Evolutionary conservation across 441 rosid genomes (phyloP).

Genomic region (Populus tomentosa): DNA sequence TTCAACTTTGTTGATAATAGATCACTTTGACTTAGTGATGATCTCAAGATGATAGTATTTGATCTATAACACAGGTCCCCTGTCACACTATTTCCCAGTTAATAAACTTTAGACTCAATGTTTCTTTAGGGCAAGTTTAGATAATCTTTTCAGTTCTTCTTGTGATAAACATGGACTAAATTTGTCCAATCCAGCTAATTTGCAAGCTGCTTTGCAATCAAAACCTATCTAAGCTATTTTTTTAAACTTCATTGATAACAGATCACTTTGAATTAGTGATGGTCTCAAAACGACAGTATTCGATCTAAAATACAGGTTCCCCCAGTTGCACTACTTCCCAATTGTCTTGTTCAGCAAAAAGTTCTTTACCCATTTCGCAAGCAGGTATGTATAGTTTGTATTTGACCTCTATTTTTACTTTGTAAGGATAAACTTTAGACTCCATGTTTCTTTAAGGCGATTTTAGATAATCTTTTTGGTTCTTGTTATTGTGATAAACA

Average conservation of each 20-base stretch:
- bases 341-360: slow-evolving; percentile 68
- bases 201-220: neutral
- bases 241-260: neutral
- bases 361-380: slow-evolving; percentile 79
- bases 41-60: neutral
- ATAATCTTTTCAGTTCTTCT: no score
- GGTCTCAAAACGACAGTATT: neutral
- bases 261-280: neutral
- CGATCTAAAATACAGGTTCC: neutral
- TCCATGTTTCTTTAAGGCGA: neutral
- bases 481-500: neutral
- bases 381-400: slow-evolving; percentile 45
- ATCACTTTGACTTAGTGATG: neutral
- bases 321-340: slow-evolving; percentile 75
- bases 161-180: no score
- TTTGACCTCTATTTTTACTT: slow-evolving; percentile 1
- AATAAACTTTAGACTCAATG: no score
- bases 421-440: neutral
- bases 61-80: slow-evolving; percentile 22
- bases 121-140: no score
- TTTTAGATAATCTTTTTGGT: neutral
- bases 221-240: neutral
- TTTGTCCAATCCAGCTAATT: no score
- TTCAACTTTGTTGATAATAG: neutral
- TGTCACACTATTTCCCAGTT: slow-evolving; percentile 70